These are phyloP conservation scores for Leucoagaricus sp. DNA, from an alignment of 1,284 basidiomycete genomes.

Conservation along the genomic window DNA sequence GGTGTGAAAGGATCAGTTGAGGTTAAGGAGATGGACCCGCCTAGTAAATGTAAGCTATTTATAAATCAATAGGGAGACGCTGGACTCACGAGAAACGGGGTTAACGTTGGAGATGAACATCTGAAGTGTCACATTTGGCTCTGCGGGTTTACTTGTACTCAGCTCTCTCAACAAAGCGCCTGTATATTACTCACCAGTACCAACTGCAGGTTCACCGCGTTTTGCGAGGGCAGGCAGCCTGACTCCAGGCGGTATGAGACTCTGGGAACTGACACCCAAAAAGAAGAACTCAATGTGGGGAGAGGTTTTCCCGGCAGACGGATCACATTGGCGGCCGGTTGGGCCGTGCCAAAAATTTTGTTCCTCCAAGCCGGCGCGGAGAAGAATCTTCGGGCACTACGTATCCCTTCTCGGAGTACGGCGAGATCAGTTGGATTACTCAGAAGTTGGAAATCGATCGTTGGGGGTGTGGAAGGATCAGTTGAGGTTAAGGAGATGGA, in stretches of 20 bases:
- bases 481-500: conserved; percentile 31
- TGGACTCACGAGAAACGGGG: too few species aligned
- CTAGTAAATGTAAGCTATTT: too few species aligned
- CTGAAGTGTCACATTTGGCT: too few species aligned
- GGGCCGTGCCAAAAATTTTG: conserved; percentile 25
- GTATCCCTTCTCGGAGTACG: conserved; percentile 34
- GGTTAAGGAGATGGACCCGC: too few species aligned
- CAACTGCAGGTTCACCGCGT: conserved; percentile 9
- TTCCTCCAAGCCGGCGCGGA: conserved; percentile 33
- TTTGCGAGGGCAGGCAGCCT: too few species aligned
- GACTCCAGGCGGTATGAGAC: neutral
- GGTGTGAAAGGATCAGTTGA: conserved; percentile 36
- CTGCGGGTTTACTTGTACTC: too few species aligned
- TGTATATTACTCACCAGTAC: too few species aligned
- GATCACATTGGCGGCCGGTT: conserved; percentile 20
- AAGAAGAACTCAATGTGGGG: conserved; percentile 18
- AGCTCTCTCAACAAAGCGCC: too few species aligned
- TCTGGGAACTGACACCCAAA: neutral
- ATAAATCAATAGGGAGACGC: too few species aligned
- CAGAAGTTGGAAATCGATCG: conserved; percentile 39
- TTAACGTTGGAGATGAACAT: too few species aligned
- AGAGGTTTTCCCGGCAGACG: conserved; percentile 15
- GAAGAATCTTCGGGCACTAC: conserved; percentile 32
- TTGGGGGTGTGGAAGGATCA: conserved; percentile 38
- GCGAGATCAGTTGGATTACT: conserved; percentile 38